phyloP scores from a whole-genome alignment of 192 early-diverging fungal species.

The Oehlia diaphana region DNA sequence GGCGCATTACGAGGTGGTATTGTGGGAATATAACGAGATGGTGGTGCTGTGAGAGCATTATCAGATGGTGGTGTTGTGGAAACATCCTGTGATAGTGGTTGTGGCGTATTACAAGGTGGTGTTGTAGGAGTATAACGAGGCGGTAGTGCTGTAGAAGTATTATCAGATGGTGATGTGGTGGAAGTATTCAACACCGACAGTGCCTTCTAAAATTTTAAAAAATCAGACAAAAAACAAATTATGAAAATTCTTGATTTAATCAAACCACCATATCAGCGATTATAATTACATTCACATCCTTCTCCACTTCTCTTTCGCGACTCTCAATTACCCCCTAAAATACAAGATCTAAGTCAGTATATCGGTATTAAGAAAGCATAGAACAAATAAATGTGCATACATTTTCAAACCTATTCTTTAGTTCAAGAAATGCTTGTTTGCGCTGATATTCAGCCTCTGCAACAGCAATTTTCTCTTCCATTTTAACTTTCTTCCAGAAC shows the following conservation, averaged over 20 bases:
- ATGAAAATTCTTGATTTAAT: constrained; percentile 8
- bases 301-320: neutral
- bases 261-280: constrained; percentile 13
- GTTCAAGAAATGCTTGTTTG: too few relatives aligned
- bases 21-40: neutral
- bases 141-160: too few relatives aligned
- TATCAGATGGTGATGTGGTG: neutral
- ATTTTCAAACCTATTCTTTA: too few relatives aligned
- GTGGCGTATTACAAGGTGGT: too few relatives aligned
- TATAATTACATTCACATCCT: constrained; percentile 17
- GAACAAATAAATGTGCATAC: too few relatives aligned
- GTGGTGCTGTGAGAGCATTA: constrained; percentile 3
- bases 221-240: constrained; percentile 7
- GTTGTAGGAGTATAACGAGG: too few relatives aligned
- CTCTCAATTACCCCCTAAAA: constrained; percentile 11
- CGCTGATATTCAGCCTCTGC: too few relatives aligned
- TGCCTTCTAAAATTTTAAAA: constrained; percentile 17
- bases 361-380: neutral
- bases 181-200: neutral
- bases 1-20: neutral
- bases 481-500: too few relatives aligned
- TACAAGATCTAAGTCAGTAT: constrained; percentile 8
- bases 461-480: too few relatives aligned
- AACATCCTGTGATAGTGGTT: too few relatives aligned
- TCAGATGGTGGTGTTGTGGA: neutral